A percentile compares a stretch with the other conserved stretches of the same genome.
phyloP scores from a whole-genome alignment of 768 basidiomycete species.

The Panus rudis region DNA sequence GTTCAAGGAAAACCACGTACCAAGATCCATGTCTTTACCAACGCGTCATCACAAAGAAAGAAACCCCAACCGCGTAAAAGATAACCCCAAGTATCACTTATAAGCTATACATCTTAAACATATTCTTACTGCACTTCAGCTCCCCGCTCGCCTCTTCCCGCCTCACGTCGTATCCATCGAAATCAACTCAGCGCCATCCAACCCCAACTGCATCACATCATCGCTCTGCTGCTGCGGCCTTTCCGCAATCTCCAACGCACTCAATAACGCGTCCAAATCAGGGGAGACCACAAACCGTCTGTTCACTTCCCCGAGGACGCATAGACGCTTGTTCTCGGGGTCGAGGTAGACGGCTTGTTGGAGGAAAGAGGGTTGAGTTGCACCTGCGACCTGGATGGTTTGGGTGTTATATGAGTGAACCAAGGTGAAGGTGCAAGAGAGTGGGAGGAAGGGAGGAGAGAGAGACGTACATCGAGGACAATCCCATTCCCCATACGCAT shows the following conservation, averaged over 20 bases:
- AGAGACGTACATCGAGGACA: slow-evolving; percentile 64
- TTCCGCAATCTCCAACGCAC: slow-evolving; percentile 54
- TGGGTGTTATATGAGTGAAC: background rate
- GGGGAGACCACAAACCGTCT: slow-evolving; percentile 82
- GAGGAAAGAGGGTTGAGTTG: slow-evolving; percentile 80
- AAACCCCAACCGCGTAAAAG: too few species aligned
- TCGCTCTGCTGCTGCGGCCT: slow-evolving; percentile 18
- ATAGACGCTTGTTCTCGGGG: slow-evolving; percentile 45
- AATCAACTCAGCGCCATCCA: slow-evolving; percentile 42
- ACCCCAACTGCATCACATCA: too few species aligned
- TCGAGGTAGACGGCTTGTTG: slow-evolving; percentile 82
- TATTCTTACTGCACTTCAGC: too few species aligned
- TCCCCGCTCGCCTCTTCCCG: too few species aligned
- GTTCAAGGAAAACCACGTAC: too few species aligned
- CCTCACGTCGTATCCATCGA: slow-evolving; percentile 43
- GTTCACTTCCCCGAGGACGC: slow-evolving; percentile 80
- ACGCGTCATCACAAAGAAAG: too few species aligned
- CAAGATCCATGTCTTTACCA: too few species aligned
- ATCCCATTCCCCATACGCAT: slow-evolving; percentile 80
- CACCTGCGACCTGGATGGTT: slow-evolving; percentile 63
- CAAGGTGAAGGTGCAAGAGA: slow-evolving; percentile 1
- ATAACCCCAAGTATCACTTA: too few species aligned
- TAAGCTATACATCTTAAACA: too few species aligned
- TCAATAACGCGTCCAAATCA: slow-evolving; percentile 68
- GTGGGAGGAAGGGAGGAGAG: slow-evolving; percentile 1